Percentiles rank a stretch among this genome's conserved stretches.
phyloP scores from a whole-genome alignment of 176 grass and related monocot species.

The Pontederia paniculata region DNA sequence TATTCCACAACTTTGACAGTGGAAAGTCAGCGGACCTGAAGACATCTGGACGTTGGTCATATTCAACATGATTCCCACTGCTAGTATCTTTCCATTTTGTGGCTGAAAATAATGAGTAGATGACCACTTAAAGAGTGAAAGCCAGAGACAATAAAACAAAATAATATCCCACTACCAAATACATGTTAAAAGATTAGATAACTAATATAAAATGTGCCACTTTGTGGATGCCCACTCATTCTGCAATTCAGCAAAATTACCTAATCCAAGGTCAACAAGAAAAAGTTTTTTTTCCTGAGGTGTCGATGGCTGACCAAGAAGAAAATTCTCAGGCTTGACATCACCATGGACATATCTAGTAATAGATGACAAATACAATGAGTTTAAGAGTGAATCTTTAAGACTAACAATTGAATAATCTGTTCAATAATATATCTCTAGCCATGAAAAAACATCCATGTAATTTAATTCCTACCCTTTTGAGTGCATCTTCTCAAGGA shows the following conservation, averaged over 20 bases:
- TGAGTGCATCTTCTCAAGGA: conserved; percentile 70
- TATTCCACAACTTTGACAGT: not conserved
- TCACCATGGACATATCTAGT: conserved; percentile 77
- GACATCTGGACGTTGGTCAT: conserved; percentile 81
- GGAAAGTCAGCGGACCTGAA: conserved; percentile 44
- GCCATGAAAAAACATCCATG: not conserved
- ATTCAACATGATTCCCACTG: conserved; percentile 59
- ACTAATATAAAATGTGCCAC: not conserved
- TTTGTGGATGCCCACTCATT: conserved; percentile 6
- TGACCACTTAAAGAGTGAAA: conserved; percentile 3
- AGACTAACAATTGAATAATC: too few species aligned
- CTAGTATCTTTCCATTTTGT: conserved; percentile 56
- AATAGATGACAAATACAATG: not conserved
- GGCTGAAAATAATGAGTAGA: conserved; percentile 44
- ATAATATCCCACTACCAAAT: not conserved
- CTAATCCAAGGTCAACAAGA: conserved; percentile 91
- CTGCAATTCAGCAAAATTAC: conserved; percentile 25
- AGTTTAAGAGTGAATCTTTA: too few species aligned
- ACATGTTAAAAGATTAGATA: not conserved
- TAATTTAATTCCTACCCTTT: conserved; percentile 36
- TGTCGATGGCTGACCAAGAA: conserved; percentile 80
- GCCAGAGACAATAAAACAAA: conserved; percentile 1
- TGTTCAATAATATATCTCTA: not conserved
- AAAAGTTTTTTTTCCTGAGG: conserved; percentile 76
- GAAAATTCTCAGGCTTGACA: conserved; percentile 93